phyloP scores from a whole-genome alignment of 306 rosid genomes.

The Prunus dulcis region DNA sequence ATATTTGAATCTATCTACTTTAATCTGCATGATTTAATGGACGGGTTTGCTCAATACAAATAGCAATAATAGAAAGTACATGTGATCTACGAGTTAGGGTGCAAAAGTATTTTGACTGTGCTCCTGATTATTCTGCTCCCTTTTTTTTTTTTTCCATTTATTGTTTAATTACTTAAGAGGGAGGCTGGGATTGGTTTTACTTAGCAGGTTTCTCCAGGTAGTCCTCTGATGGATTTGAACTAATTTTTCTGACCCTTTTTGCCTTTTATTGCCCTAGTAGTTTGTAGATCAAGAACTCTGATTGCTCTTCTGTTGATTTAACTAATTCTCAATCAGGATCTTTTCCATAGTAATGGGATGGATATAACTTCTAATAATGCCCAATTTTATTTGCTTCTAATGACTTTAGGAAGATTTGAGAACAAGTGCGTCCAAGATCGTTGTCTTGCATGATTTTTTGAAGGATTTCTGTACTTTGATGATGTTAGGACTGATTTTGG shows the following conservation, averaged over 20 bases:
- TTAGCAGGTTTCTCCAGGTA: not conserved
- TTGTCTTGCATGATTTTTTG: not conserved
- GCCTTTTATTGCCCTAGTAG: not conserved
- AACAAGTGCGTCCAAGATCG: not conserved
- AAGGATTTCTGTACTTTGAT: not conserved
- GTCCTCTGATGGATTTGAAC: not conserved
- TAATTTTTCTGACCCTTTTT: not conserved
- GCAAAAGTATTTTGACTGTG: not conserved
- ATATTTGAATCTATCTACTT: not conserved
- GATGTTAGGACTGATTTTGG: not conserved
- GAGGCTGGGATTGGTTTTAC: not conserved
- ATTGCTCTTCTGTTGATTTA: not conserved
- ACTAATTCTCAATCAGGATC: not conserved
- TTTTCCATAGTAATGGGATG: not conserved
- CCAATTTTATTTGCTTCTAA: not conserved
- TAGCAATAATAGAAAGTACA: not conserved
- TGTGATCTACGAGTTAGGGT: not conserved
- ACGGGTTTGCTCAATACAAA: not conserved
- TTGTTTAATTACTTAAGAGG: not conserved
- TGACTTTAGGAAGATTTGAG: not conserved
- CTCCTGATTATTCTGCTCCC: not conserved
- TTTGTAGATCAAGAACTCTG: not conserved
- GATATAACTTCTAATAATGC: not conserved
- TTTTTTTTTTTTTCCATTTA: no score
- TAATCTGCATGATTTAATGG: slow-evolving; percentile 1